A percentile compares a stretch with the other conserved stretches of the same genome.
Evolutionary conservation across 2,329 filamentous ascomycete genomes (phyloP).

Genomic region (Aspergillus transmontanensis): DNA sequence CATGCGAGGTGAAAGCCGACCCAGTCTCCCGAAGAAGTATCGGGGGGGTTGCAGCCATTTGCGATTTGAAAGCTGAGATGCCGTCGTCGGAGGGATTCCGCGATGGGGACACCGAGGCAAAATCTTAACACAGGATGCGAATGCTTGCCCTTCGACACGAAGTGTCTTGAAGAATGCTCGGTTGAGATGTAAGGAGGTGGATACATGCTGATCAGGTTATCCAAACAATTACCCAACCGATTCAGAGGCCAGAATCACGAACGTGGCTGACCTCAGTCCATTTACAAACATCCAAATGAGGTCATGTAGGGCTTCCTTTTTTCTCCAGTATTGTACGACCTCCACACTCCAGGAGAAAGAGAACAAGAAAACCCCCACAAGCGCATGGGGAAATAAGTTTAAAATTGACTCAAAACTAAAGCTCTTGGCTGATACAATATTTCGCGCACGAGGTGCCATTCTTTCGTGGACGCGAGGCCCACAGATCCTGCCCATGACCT

Average conservation of each 20-base stretch:
- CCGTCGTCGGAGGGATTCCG: not conserved
- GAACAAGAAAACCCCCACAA: not conserved
- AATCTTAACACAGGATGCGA: not conserved
- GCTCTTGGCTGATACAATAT: not conserved
- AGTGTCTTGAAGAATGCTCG: not conserved
- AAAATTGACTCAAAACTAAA: not conserved
- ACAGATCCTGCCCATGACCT: not conserved
- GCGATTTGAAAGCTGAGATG: not conserved
- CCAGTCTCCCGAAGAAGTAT: not conserved
- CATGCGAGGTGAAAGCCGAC: not conserved
- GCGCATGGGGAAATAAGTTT: not conserved
- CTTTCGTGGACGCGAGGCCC: not conserved
- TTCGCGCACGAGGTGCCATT: not conserved
- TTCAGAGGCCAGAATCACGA: not conserved
- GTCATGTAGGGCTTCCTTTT: not conserved
- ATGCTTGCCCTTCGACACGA: not conserved
- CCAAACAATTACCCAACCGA: not conserved
- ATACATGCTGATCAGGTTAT: not conserved
- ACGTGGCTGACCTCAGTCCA: not conserved
- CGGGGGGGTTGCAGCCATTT: not conserved
- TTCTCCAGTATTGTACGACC: not conserved
- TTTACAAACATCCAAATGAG: not conserved
- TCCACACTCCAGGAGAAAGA: not conserved
- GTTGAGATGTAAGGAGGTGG: not conserved
- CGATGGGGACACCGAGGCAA: not conserved